phyloP scores from a whole-genome alignment of 2,329 filamentous ascomycete genomes.

The Fusarium palustre region DNA sequence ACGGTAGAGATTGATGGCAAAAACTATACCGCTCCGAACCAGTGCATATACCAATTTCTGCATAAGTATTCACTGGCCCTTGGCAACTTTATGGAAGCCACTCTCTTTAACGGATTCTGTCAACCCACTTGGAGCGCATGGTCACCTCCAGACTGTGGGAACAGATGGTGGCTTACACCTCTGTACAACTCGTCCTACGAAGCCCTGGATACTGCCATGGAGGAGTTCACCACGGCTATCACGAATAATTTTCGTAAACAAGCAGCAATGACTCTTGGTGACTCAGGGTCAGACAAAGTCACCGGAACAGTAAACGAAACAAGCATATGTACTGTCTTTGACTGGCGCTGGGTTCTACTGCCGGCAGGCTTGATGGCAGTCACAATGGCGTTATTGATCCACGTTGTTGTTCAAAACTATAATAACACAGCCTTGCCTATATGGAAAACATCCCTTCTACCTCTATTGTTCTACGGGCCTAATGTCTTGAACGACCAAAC shows the following conservation, averaged over 20 bases:
- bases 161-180: not conserved
- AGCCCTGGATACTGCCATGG: not conserved
- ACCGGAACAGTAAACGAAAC: not conserved
- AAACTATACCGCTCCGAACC: not conserved
- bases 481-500: not conserved
- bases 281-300: not conserved
- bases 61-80: not conserved
- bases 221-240: not conserved
- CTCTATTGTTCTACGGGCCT: slow-evolving; percentile 7
- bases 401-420: not conserved
- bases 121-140: rapidly evolving
- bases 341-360: slow-evolving; percentile 13
- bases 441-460: slow-evolving; percentile 17
- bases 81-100: not conserved
- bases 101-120: not conserved
- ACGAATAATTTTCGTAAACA: slow-evolving; percentile 10
- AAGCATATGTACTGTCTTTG: slow-evolving; percentile 7
- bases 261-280: rapidly evolving
- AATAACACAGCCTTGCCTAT: not conserved
- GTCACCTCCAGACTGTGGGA: not conserved
- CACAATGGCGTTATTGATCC: slow-evolving; percentile 1
- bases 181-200: not conserved
- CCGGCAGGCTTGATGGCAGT: not conserved
- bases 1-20: not conserved
- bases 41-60: not conserved